Conservation (phyloP, 352 stramenopile species). For the Blastocystis sp. region DNA sequence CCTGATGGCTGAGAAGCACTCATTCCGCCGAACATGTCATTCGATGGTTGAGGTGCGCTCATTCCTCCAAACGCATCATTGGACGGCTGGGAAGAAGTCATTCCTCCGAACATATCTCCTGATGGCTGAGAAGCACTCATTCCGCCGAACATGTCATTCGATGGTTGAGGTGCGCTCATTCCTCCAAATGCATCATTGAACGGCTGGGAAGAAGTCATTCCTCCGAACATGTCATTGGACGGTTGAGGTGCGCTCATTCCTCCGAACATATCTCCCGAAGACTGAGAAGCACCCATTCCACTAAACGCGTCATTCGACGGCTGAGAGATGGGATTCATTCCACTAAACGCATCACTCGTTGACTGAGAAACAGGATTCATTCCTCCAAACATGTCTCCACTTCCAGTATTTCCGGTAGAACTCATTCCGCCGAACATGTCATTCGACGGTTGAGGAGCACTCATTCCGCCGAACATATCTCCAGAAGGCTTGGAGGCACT, state of each 20-base stretch:
- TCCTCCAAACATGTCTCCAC: conserved; percentile 54
- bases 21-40: conserved; percentile 53
- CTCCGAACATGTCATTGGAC: background rate
- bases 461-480: conserved; percentile 26
- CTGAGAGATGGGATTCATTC: conserved; percentile 18
- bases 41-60: background rate
- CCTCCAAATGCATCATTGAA: conserved; percentile 6
- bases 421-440: conserved; percentile 54
- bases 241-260: background rate
- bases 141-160: background rate
- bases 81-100: no score
- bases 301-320: conserved; percentile 11
- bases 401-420: background rate
- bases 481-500: background rate
- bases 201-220: background rate
- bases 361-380: conserved; percentile 24
- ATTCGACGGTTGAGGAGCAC: background rate
- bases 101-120: conserved; percentile 1
- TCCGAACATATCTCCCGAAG: conserved; percentile 45
- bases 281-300: background rate
- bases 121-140: no score
- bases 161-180: conserved; percentile 2
- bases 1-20: background rate
- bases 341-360: conserved; percentile 51
- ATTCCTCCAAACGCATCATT: conserved; percentile 53